A percentile compares a stretch with the other conserved stretches of the same genome.
Evolutionary conservation across 2,329 filamentous ascomycete species (phyloP).

Genomic region (Atkinsonella hypoxylon): DNA sequence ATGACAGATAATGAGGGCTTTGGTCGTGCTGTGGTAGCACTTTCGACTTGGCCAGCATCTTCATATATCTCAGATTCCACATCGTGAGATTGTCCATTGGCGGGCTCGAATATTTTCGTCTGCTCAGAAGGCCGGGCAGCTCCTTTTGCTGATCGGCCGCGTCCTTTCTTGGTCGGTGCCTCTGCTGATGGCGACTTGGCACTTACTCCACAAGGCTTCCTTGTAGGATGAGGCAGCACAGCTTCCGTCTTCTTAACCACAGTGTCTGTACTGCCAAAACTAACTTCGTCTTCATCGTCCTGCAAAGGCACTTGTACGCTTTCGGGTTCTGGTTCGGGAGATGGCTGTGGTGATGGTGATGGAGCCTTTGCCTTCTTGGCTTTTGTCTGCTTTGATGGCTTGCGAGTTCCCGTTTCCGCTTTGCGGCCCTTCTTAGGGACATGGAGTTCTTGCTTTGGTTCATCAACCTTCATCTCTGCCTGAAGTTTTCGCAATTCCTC

Average conservation of each 20-base stretch:
- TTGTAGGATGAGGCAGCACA: conserved; percentile 11
- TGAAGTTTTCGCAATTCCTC: conserved; percentile 39
- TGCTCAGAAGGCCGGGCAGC: not conserved
- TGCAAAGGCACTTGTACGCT: conserved; percentile 9
- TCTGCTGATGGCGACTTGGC: conserved; percentile 16
- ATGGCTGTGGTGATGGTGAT: conserved; percentile 8
- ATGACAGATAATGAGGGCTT: not conserved
- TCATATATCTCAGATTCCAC: conserved; percentile 6
- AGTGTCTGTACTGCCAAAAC: conserved; percentile 29
- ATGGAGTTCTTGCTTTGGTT: conserved; percentile 24
- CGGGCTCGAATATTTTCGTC: not conserved
- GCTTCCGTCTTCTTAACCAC: conserved; percentile 24
- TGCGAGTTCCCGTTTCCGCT: conserved; percentile 32
- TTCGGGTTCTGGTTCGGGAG: not conserved
- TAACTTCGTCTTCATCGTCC: conserved; percentile 15
- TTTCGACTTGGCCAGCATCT: not conserved
- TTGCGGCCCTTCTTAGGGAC: conserved; percentile 45
- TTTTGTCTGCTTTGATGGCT: conserved; percentile 40
- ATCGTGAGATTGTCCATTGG: conserved; percentile 6
- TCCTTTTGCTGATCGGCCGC: conserved; percentile 19
- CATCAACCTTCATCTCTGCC: conserved; percentile 33
- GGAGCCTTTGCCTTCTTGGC: conserved; percentile 30
- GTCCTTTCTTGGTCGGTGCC: conserved; percentile 16
- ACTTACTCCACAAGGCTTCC: conserved; percentile 15
- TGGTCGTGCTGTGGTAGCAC: not conserved